Base-by-base conservation (phyloP, 129 eudicot species). In the Centrapalus pauciflorus region DNA sequence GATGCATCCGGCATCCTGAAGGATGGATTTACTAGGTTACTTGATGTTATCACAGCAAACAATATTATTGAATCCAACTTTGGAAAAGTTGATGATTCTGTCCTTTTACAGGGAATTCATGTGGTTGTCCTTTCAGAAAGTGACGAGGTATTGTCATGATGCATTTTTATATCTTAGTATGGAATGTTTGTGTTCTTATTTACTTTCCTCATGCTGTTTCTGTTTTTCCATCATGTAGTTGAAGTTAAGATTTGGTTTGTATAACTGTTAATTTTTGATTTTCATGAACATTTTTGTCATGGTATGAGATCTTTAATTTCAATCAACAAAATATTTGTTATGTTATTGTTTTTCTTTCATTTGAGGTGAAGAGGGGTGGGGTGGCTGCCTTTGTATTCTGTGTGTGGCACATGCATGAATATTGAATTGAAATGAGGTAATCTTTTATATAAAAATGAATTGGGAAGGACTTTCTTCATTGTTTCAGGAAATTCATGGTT, bases 1-100 rank as follows among this genome's bases (percentile, higher is more conserved):
- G 98, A 93, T 82, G 61, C 73, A 16, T 76, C 80, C 4, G 87
- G 86, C 56, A 85, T 89, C 70, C 78, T 93, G 48, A 88, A 93
- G 83, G 89, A 89, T 55, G 96, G 90, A 19, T 81, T 93, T 73
- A 60, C 59, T 50, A 86, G 95, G 80, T 54, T 81, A 17, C 59
- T 85, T 66, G 84, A 80, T 79, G 72, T 82, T 59, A 33, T 88
- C 26, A 75, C 69, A 66, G 67, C 69, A 69, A 75, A 61, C 67
- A 95, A 93, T 80, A 84, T 78, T 37, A 65, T 89, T 69, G 88
- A 93, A 55, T 74, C 70, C 56, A 72, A 83, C 40, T 29, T 54
- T 58, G 73, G 83, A 19, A 28, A 59, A 35, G 73, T 78, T 27
- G 49, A 74, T 30, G 69, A 78, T 10, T 79, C 90, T 3, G 27